Conservation (phyloP, 73 alveolate genomes). For the Effrenium voratum region DNA sequence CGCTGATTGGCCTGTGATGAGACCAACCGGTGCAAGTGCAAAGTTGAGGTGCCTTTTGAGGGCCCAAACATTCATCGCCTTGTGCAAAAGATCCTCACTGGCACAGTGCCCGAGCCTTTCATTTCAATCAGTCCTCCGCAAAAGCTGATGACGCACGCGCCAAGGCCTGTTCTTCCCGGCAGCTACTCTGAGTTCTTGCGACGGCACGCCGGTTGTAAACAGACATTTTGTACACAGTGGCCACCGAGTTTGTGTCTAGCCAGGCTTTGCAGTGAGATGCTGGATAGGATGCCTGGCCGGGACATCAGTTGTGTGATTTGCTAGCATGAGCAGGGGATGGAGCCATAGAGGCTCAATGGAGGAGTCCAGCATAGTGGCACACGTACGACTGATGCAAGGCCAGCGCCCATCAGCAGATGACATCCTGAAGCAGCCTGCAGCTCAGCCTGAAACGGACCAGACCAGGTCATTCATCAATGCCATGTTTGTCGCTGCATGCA, state of each 20-base stretch:
- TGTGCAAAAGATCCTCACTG: conserved; percentile 76
- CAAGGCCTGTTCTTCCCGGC: conserved; percentile 78
- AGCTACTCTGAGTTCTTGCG: conserved; percentile 80
- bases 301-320: background rate
- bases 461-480: too few species aligned
- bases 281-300: conserved; percentile 55
- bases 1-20: too few species aligned
- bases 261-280: conserved; percentile 72
- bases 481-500: too few species aligned
- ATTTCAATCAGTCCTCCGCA: background rate
- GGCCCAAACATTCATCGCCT: conserved; percentile 77
- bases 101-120: conserved; percentile 14
- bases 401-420: conserved; percentile 79
- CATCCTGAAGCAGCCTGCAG: conserved; percentile 55
- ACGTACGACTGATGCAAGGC: background rate
- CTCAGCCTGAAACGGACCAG: background rate
- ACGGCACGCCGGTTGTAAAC: background rate
- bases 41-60: conserved; percentile 88
- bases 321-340: background rate
- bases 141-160: background rate
- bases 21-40: background rate
- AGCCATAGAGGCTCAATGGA: background rate
- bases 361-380: background rate
- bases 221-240: background rate
- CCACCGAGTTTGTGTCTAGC: background rate